Conservation (phyloP, 768 basidiomycete genomes). For the Chalciporus chontae region DNA sequence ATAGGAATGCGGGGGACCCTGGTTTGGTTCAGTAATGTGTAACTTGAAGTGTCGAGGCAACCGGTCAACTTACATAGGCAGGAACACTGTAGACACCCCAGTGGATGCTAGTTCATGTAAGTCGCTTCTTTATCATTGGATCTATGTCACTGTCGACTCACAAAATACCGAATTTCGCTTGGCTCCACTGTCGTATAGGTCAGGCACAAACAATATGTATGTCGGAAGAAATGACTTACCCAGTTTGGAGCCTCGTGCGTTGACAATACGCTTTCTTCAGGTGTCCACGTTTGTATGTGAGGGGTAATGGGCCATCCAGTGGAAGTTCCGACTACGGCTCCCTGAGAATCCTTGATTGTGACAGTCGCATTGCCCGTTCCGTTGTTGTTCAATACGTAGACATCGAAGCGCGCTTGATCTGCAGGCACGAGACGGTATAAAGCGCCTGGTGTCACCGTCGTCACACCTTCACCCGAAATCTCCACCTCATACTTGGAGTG, state of each 20-base stretch:
- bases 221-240: slow-evolving; percentile 31
- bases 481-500: slow-evolving; percentile 33
- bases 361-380: slow-evolving; percentile 28
- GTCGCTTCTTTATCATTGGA: not conserved
- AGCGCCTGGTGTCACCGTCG: slow-evolving; percentile 40
- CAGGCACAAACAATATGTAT: not conserved
- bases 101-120: slow-evolving; percentile 38
- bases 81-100: slow-evolving; percentile 49
- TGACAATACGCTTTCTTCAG: slow-evolving; percentile 33
- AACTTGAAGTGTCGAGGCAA: not conserved
- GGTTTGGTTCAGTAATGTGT: slow-evolving; percentile 1
- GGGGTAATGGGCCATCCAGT: slow-evolving; percentile 37
- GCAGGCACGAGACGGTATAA: slow-evolving; percentile 46
- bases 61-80: slow-evolving; percentile 33
- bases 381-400: slow-evolving; percentile 39
- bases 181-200: slow-evolving; percentile 38
- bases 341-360: slow-evolving; percentile 33
- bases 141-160: slow-evolving; percentile 24
- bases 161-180: slow-evolving; percentile 58
- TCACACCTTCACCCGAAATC: slow-evolving; percentile 37
- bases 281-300: slow-evolving; percentile 39
- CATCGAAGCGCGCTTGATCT: slow-evolving; percentile 50
- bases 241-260: slow-evolving; percentile 53
- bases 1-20: slow-evolving; percentile 41
- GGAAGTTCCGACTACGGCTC: slow-evolving; percentile 34